phyloP scores from a whole-genome alignment of 768 basidiomycete genomes.

The Gautieria morchelliformis region DNA sequence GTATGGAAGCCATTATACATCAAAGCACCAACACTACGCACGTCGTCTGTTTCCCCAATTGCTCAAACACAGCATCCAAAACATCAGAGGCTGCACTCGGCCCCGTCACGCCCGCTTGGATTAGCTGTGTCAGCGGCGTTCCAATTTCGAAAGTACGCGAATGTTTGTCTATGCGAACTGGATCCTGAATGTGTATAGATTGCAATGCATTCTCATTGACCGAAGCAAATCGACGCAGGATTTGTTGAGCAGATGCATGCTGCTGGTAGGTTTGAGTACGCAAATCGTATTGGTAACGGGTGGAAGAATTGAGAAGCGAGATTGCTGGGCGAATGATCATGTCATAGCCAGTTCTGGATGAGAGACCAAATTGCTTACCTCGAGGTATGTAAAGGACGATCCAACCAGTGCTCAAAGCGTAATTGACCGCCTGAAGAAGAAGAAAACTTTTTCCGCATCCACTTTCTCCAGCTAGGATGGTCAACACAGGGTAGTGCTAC shows the following conservation, averaged over 20 bases:
- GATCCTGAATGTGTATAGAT: conserved; percentile 30
- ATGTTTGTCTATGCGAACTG: conserved; percentile 38
- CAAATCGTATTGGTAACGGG: conserved; percentile 62
- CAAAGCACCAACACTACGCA: conserved; percentile 24
- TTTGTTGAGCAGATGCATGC: conserved; percentile 50
- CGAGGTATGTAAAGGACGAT: conserved; percentile 80
- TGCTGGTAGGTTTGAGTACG: conserved; percentile 73
- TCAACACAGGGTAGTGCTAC: conserved; percentile 3
- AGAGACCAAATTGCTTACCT: conserved; percentile 33
- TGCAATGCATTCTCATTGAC: conserved; percentile 43
- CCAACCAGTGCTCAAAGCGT: conserved; percentile 58
- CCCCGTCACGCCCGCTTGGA: conserved; percentile 48
- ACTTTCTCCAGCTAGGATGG: conserved; percentile 48
- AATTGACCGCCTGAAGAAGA: conserved; percentile 67
- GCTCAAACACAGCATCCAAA: conserved; percentile 47
- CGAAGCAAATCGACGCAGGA: conserved; percentile 48
- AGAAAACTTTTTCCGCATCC: conserved; percentile 80
- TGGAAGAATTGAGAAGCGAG: conserved; percentile 65
- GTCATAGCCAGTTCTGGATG: conserved; percentile 19
- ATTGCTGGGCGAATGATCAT: conserved; percentile 27
- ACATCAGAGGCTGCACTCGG: conserved; percentile 42
- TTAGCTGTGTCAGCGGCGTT: conserved; percentile 42
- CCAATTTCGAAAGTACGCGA: conserved; percentile 34
- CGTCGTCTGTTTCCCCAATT: conserved; percentile 56
- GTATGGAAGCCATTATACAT: neutral